Evolutionary conservation across 1,284 basidiomycete species (phyloP), one percentile per base, ranked within the genome.

Genomic region (Gymnopus androsaceus): DNA sequence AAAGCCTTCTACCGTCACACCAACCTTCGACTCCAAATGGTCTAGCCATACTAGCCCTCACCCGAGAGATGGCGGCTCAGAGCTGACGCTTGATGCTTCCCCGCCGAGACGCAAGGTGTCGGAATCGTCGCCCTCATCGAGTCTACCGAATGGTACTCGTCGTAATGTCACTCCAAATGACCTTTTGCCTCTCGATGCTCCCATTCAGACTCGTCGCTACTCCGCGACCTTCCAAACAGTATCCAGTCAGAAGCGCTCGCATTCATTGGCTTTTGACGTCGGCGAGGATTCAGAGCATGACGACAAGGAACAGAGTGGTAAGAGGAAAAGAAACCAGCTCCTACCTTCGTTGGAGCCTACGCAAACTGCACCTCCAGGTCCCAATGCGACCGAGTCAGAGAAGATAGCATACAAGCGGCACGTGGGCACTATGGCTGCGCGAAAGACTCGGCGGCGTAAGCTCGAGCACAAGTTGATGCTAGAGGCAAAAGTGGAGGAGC

Each of bases 351-450:
- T 19, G 14, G 34, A 49, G 27, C 12, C 21, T 27, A 11, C 25
- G n/a, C 9, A n/a, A 21, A 14, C 21, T n/a, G 27, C 14, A 11
- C 30, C 15, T 21, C 45, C 30, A 9, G 33, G 46, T 7, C 46
- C 33, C 17, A 63, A 61, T 53, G 60, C 54, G 54, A 68, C 65
- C 3, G 80, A 77, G 58, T 64, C 77, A 54, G 76, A 79, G 56
- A 80, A 82, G 37, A 86, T 87, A 59, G 82, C 79, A 64, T 72
- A 73, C 4, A 87, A 88, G 74, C 78, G 85, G 42, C 75, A 81
- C 8, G 80, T 82, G 61, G 87, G 87, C 64, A 87, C 85, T 3
- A 66, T 88, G 8, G 86, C 85, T 0, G 85, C 85, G 23, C 78
- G 85, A 6, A 75, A 82, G 21, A 81, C 78, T 59, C 75, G 85